These are phyloP conservation scores for Lichenothelia convexa DNA, from an alignment of 495 filamentous ascomycete genomes.

Conservation along the genomic window DNA sequence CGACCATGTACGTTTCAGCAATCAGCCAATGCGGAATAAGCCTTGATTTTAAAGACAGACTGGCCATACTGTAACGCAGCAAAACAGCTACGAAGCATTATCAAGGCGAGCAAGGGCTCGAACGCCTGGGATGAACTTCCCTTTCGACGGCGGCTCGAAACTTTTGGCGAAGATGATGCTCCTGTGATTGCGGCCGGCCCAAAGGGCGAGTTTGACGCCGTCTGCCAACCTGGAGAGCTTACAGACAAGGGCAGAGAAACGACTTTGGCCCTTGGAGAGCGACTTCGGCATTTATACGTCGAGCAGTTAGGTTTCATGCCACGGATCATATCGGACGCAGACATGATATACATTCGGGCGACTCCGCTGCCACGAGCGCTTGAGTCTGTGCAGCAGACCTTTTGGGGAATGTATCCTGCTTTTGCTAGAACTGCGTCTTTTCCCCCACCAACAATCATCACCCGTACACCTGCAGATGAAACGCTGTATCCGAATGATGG, in stretches of 20 bases:
- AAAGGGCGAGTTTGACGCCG: slow-evolving; percentile 46
- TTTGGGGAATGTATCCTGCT: slow-evolving; percentile 73
- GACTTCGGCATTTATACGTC: slow-evolving; percentile 70
- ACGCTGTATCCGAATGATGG: slow-evolving; percentile 83
- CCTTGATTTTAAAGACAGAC: no score
- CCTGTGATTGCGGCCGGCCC: slow-evolving; percentile 50
- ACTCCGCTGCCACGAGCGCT: slow-evolving; percentile 73
- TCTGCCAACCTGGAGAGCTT: slow-evolving; percentile 72
- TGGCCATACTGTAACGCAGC: slow-evolving; percentile 88
- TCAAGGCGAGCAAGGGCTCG: slow-evolving; percentile 36
- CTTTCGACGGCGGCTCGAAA: slow-evolving; percentile 66
- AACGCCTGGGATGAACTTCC: slow-evolving; percentile 47
- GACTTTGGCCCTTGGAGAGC: slow-evolving; percentile 60
- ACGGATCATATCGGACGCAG: slow-evolving; percentile 37
- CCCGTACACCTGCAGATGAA: slow-evolving; percentile 56
- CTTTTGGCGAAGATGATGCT: slow-evolving; percentile 54
- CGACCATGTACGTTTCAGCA: slow-evolving; percentile 35
- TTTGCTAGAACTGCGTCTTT: slow-evolving; percentile 44
- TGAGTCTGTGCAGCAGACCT: slow-evolving; percentile 77
- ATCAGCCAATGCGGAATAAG: not conserved
- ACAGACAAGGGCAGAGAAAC: slow-evolving; percentile 76
- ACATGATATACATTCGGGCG: slow-evolving; percentile 67
- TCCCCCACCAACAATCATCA: slow-evolving; percentile 56
- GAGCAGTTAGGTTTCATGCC: slow-evolving; percentile 79
- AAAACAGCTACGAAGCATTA: slow-evolving; percentile 48